These are phyloP conservation scores for Maudiozyma humilis DNA, from an alignment of 1,139 yeast species.

Conservation along the genomic window DNA sequence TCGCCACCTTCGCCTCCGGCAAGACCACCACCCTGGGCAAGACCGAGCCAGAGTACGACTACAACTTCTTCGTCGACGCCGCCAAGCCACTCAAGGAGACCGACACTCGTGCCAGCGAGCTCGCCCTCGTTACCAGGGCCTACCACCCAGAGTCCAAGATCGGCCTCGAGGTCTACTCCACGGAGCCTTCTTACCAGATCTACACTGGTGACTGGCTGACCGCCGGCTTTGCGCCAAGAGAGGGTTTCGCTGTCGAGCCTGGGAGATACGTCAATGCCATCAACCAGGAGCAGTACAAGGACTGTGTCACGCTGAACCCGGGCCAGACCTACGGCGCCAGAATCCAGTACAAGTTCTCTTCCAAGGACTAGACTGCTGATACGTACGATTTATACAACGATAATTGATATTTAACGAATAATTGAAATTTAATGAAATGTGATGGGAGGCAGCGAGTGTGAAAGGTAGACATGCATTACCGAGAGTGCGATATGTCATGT, in stretches of 20 bases:
- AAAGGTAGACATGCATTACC: no score
- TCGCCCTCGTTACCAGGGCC: conserved; percentile 40
- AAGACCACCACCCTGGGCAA: conserved; percentile 17
- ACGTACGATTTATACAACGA: background rate
- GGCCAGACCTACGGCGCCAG: conserved; percentile 51
- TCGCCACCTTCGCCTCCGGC: conserved; percentile 17
- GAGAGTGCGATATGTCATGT: no score
- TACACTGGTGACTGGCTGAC: conserved; percentile 53
- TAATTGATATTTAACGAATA: no score
- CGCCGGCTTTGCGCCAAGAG: conserved; percentile 35
- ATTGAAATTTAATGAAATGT: no score
- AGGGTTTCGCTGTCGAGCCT: conserved; percentile 61
- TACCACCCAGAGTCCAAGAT: conserved; percentile 40
- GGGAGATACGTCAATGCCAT: conserved; percentile 53
- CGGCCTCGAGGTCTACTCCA: conserved; percentile 41
- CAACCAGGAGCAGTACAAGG: conserved; percentile 41
- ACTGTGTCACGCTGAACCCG: conserved; percentile 44
- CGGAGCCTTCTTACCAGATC: conserved; percentile 64
- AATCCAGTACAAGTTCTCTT: conserved; percentile 33
- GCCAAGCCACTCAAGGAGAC: conserved; percentile 36
- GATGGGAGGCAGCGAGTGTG: no score
- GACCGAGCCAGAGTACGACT: conserved; percentile 38
- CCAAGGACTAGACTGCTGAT: background rate
- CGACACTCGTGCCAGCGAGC: conserved; percentile 31
- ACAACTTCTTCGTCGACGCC: conserved; percentile 43